Evolutionary conservation across 768 basidiomycete species (phyloP), one percentile per base, ranked within the genome.

Genomic region (Asterophora lycoperdoides): DNA sequence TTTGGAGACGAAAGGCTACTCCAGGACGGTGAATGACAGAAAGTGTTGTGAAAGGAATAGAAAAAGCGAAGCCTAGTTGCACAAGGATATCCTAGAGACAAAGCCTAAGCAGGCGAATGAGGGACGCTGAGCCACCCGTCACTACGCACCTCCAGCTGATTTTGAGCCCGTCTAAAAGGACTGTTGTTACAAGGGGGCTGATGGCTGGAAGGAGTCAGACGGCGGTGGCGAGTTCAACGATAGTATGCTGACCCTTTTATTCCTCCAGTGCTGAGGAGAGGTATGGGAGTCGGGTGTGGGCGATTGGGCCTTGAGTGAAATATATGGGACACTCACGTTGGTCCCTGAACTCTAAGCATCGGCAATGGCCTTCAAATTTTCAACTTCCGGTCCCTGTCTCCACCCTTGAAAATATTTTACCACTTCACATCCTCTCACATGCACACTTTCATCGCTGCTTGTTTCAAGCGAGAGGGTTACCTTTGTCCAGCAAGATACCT

Each of bases 131-230:
- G 38, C 53, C 41, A 56, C 54, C 54, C 59, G 56, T 59, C 59
- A 62, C 49, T n/a, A 69, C 73, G 45, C 70, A 84, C 84, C 81
- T 80, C 74, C 73, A 83, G 78, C 78, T 76, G 77, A 78, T 76
- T 83, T 81, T 79, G 74, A 77, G 81, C 79, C 81, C 75, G 80
- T 84, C 81, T 83, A 81, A 75, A 77, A 75, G 78, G 77, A 80
- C 71, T 88, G 86, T 75, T 89, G 83, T 64, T 90, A 90, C 87
- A 90, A 79, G 75, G 72, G 68, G 77, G 78, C 75, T 72, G 67
- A 62, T 69, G 73, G 77, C 64, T 64, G 60, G 46, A 51, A 44
- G 40, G 36, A 46, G 49, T 60, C 46, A 46, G 57, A 51, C 48
- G 35, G 44, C 41, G 54, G 57, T 52, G 55, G 56, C n/a, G 40